These are phyloP conservation scores for Delonix regia DNA, from an alignment of 306 rosid genomes.

Conservation along the genomic window DNA sequence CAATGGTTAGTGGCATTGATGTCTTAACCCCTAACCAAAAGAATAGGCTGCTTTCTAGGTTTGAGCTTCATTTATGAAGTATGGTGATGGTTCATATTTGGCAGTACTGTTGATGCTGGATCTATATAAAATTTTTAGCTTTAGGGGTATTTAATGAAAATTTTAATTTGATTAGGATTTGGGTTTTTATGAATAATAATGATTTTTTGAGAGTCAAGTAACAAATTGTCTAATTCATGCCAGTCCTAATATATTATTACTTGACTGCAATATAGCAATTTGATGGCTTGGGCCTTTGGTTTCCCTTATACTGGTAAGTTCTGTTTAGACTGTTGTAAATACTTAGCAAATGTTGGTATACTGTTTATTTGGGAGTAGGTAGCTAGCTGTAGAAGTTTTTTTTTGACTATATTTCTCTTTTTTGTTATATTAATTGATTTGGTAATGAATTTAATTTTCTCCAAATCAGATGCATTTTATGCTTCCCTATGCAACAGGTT, in stretches of 20 bases:
- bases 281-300: neutral
- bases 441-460: neutral
- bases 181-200: neutral
- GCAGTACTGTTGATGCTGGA: neutral
- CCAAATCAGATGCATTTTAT: neutral
- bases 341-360: neutral
- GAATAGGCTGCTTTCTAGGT: neutral
- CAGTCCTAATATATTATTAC: neutral
- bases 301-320: neutral
- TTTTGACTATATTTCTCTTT: neutral
- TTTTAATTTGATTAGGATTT: neutral
- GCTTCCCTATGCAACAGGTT: constrained; percentile 13
- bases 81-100: neutral
- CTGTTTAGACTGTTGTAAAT: neutral
- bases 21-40: neutral
- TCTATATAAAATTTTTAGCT: neutral
- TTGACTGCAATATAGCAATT: neutral
- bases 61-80: neutral
- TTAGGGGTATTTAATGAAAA: neutral
- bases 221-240: neutral
- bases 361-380: neutral
- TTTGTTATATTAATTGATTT: neutral
- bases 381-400: neutral
- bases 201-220: neutral
- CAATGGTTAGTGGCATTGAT: neutral